A percentile compares a stretch with the other conserved stretches of the same genome.
These are phyloP conservation scores for Leucoagaricus sp. DNA, from an alignment of 1,284 basidiomycete genomes.

Conservation along the genomic window DNA sequence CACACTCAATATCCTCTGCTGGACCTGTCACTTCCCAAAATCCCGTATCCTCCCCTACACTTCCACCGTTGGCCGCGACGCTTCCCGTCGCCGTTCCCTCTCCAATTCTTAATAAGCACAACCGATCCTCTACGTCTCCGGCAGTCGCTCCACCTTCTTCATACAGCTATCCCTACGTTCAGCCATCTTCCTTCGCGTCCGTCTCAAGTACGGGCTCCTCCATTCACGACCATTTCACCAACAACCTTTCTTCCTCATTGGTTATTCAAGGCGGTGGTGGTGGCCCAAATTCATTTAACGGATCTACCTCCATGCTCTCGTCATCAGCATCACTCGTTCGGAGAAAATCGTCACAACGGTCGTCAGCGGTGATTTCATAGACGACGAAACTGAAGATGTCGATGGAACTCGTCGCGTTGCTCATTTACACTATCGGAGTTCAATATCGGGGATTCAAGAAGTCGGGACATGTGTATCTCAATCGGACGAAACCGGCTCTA, in stretches of 20 bases:
- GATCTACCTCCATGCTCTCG: neutral
- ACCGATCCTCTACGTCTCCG: neutral
- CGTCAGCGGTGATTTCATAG: constrained; percentile 35
- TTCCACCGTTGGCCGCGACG: neutral
- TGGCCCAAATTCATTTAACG: neutral
- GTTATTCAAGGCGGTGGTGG: neutral
- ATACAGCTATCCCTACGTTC: neutral
- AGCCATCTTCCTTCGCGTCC: neutral
- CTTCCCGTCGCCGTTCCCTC: neutral
- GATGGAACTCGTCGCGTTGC: constrained; percentile 66
- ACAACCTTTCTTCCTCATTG: too few species aligned
- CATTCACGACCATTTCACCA: neutral
- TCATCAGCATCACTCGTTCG: neutral
- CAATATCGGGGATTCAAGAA: constrained; percentile 81
- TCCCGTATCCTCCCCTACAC: neutral
- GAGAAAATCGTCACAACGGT: constrained; percentile 19
- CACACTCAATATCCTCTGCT: neutral
- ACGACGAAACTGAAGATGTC: constrained; percentile 68
- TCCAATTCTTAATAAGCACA: neutral
- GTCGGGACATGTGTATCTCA: neutral
- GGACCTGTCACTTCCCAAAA: neutral
- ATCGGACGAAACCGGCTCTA: neutral
- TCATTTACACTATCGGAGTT: constrained; percentile 95
- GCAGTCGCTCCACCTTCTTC: neutral
- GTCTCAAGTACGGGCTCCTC: neutral